Base-by-base conservation (phyloP, 1,284 basidiomycete genomes). In the Cutaneotrichosporon daszewskae region DNA sequence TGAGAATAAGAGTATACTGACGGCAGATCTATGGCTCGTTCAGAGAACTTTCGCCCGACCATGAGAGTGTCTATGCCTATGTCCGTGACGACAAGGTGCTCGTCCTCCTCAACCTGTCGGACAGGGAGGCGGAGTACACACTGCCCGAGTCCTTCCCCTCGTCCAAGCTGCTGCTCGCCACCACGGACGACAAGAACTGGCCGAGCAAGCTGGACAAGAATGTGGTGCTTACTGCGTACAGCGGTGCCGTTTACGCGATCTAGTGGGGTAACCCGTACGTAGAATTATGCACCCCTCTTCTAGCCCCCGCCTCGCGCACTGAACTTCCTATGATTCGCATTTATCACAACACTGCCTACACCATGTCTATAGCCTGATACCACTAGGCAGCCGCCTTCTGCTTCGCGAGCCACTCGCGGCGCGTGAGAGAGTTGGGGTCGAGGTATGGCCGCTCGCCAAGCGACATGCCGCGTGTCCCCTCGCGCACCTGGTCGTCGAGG, bases 1-100 rank as follows among this genome's bases (percentile, higher is more conserved):
- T n/a, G n/a, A n/a, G n/a, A n/a, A n/a, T n/a, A n/a, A n/a, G n/a
- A n/a, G n/a, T n/a, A n/a, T n/a, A n/a, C n/a, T n/a, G n/a, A n/a
- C n/a, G n/a, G n/a, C n/a, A n/a, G n/a, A n/a, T n/a, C n/a, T 60
- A 80, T 50, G 83, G 82, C 7, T 71, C 76, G 38, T 85, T 83
- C 57, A 54, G 66, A 3, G 68, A 79, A 20, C 53, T 81, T 6
- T 70, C 74, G 13, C 58, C 68, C 3, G 61, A 65, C 0, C 68
- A 82, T 55, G 72, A 77, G 32, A 55, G 75, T 16, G 72, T 80
- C n/a, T 79, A 83, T 49, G 77, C 77, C 0, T 83, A 77, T 57
- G 70, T 72, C n/a, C 76, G 80, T 27, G 49, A 56, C 14, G 64
- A 68, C 1, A 62, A 54, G n/a, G 73, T 73, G 1, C 57, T 73